These are phyloP conservation scores for Aspergillus homomorphus DNA, from an alignment of 495 filamentous ascomycete genomes.

Conservation along the genomic window DNA sequence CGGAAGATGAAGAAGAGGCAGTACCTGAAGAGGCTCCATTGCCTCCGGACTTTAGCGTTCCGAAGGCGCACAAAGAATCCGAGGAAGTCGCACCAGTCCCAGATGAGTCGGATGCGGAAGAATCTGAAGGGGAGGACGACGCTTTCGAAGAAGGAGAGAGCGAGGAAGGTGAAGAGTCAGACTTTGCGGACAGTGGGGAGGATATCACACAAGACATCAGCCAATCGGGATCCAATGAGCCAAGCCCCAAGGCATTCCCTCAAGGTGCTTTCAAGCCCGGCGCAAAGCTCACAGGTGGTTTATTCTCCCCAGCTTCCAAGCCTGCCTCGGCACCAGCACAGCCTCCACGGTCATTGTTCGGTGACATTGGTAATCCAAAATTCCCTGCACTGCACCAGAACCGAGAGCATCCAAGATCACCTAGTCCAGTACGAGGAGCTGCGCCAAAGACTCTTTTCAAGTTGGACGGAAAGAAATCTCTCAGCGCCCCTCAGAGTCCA, in stretches of 20 bases:
- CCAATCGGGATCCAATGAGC: constrained; percentile 31
- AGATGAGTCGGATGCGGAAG: constrained; percentile 22
- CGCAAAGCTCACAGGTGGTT: constrained; percentile 36
- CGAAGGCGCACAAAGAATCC: constrained; percentile 13
- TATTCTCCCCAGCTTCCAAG: constrained; percentile 40
- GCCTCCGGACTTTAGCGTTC: constrained; percentile 33
- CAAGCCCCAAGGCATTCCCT: constrained; percentile 57
- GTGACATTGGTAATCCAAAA: constrained; percentile 58
- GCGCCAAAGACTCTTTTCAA: constrained; percentile 45
- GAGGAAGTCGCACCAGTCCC: constrained; percentile 23
- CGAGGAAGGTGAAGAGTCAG: constrained; percentile 41
- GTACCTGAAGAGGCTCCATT: constrained; percentile 33
- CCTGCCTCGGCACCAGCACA: constrained; percentile 18
- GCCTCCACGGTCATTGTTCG: constrained; percentile 53
- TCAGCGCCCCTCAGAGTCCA: constrained; percentile 52
- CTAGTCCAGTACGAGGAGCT: constrained; percentile 66
- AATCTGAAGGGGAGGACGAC: constrained; percentile 34
- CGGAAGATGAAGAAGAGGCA: constrained; percentile 17
- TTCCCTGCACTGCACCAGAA: constrained; percentile 51
- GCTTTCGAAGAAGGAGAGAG: constrained; percentile 29
- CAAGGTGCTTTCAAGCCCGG: constrained; percentile 60
- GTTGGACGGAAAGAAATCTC: constrained; percentile 51
- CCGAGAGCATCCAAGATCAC: constrained; percentile 67
- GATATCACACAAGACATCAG: constrained; percentile 64
- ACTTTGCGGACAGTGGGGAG: constrained; percentile 38